Percentiles rank a stretch among this genome's conserved stretches.
Conservation (phyloP, 1,139 yeast species). For the Suhomyces chickasaworum region DNA sequence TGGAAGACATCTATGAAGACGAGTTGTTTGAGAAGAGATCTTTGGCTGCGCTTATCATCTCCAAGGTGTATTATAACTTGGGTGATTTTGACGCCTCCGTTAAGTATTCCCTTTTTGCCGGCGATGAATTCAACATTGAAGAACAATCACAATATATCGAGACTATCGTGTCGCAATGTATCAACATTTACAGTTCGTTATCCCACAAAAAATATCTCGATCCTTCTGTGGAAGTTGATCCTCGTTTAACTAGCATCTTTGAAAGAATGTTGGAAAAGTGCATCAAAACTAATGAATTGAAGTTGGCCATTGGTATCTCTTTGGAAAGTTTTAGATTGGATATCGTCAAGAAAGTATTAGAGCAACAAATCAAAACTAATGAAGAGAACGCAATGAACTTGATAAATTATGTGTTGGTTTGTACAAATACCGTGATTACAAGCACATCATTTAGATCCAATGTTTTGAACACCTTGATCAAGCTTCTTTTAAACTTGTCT, state of each 20-base stretch:
- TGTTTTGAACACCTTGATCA: conserved; percentile 64
- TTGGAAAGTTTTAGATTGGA: conserved; percentile 88
- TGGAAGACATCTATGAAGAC: conserved; percentile 90
- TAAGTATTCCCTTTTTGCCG: conserved; percentile 84
- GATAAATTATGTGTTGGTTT: conserved; percentile 74
- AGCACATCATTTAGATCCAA: conserved; percentile 65
- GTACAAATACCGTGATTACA: conserved; percentile 62
- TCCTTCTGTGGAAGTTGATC: conserved; percentile 49
- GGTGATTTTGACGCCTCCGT: conserved; percentile 95
- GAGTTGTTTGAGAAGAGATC: conserved; percentile 70
- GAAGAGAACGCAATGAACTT: conserved; percentile 55
- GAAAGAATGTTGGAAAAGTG: conserved; percentile 88
- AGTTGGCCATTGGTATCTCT: conserved; percentile 87
- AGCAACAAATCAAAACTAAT: conserved; percentile 39
- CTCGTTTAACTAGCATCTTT: conserved; percentile 67
- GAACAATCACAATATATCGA: conserved; percentile 83
- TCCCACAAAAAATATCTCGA: conserved; percentile 59
- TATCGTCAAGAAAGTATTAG: conserved; percentile 66
- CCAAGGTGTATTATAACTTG: conserved; percentile 91
- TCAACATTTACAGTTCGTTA: conserved; percentile 72
- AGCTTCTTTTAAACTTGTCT: conserved; percentile 57
- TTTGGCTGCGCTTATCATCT: conserved; percentile 88
- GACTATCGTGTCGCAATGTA: conserved; percentile 91
- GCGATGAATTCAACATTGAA: conserved; percentile 74
- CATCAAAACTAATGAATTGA: conserved; percentile 66